A percentile compares a stretch with the other conserved stretches of the same genome.
Evolutionary conservation across 352 stramenopile genomes (phyloP).

Genomic region (Phytophthora pisi): DNA sequence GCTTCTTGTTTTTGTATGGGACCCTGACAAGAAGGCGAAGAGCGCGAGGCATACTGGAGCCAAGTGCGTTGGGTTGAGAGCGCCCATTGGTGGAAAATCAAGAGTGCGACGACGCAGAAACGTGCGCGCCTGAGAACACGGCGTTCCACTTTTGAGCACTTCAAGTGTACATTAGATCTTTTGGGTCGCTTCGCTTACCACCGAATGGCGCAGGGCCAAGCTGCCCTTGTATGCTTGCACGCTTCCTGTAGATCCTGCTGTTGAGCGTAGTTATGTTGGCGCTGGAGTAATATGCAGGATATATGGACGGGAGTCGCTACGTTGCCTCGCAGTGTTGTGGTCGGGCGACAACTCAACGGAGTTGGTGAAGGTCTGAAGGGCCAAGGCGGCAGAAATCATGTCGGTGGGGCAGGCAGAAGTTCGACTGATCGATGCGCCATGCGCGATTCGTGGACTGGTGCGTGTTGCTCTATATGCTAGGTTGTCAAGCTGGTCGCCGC

Average conservation of each 20-base stretch:
- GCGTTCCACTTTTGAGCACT: not conserved
- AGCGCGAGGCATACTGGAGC: not conserved
- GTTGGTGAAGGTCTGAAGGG: too few relatives aligned
- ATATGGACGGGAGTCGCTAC: too few relatives aligned
- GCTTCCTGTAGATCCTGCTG: too few relatives aligned
- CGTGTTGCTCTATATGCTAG: not conserved
- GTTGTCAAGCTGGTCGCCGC: not conserved
- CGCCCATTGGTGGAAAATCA: not conserved
- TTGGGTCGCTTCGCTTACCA: not conserved
- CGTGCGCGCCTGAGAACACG: not conserved
- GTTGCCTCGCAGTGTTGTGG: too few relatives aligned
- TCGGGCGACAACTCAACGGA: too few relatives aligned
- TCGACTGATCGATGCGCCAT: too few relatives aligned
- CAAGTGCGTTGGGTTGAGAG: not conserved
- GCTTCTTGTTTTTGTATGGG: constrained; percentile 23
- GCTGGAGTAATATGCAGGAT: too few relatives aligned
- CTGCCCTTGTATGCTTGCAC: too few relatives aligned
- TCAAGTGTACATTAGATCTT: constrained; percentile 1
- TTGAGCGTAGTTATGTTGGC: too few relatives aligned
- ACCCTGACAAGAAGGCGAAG: not conserved
- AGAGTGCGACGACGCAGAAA: not conserved
- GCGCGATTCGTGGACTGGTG: too few relatives aligned
- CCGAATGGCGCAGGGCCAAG: too few relatives aligned
- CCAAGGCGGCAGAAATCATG: not conserved
- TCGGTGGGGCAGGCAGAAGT: not conserved